phyloP scores from a whole-genome alignment of 129 eudicot species.

The Sambucus nigra region DNA sequence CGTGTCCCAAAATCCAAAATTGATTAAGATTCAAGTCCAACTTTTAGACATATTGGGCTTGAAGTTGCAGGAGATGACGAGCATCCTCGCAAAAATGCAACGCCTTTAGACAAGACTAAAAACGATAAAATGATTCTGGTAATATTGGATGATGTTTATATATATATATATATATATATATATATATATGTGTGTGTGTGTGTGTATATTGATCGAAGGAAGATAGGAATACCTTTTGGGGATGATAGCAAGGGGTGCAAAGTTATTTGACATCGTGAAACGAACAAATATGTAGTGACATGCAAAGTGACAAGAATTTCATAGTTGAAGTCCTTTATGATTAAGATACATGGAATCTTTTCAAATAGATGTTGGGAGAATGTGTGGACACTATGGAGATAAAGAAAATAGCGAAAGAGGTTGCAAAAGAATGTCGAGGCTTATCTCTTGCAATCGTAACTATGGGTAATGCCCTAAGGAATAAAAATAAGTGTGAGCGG shows the following conservation, averaged over 20 bases:
- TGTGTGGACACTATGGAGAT: neutral
- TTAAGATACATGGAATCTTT: constrained; percentile 19
- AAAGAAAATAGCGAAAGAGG: too few relatives aligned
- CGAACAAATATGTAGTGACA: neutral
- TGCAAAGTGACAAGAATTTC: constrained; percentile 5
- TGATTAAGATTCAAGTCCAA: constrained; percentile 8
- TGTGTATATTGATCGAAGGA: constrained; percentile 1
- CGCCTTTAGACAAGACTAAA: constrained; percentile 5
- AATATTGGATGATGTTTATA: constrained; percentile 26
- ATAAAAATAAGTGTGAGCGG: too few relatives aligned
- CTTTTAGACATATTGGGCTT: neutral
- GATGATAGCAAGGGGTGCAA: neutral
- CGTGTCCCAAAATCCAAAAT: constrained; percentile 2
- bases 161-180: too few relatives aligned
- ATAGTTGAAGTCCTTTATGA: neutral
- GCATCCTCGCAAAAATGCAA: neutral
- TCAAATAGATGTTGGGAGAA: constrained; percentile 4
- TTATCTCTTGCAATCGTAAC: too few relatives aligned
- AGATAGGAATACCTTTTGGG: constrained; percentile 17
- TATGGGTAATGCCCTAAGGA: too few relatives aligned
- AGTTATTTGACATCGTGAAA: constrained; percentile 14
- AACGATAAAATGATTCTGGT: neutral
- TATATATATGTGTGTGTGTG: too few relatives aligned
- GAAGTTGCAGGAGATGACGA: neutral
- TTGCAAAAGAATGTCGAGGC: too few relatives aligned